A percentile compares a stretch with the other conserved stretches of the same genome.
Conservation (phyloP, 2,329 filamentous ascomycete species). For the Domatiomyces catenatus region DNA sequence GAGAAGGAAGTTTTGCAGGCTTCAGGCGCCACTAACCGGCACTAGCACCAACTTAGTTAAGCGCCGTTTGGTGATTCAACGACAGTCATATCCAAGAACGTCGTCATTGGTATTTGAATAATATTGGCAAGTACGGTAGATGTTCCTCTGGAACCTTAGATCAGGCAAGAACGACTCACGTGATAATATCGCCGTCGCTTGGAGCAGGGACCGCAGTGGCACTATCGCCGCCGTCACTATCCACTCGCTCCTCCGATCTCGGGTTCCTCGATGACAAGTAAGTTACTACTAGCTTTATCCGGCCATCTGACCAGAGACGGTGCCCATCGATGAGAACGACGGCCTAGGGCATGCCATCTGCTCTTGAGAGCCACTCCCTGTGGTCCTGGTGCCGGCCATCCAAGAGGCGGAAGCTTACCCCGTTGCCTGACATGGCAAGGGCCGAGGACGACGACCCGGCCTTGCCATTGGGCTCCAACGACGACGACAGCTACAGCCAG, state of each 20-base stretch:
- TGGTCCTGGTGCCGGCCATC: slow-evolving; percentile 1
- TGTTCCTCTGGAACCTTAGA: too few species aligned
- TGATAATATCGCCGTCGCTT: too few species aligned
- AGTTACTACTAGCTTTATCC: not conserved
- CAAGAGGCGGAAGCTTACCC: slow-evolving; percentile 13
- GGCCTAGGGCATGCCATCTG: slow-evolving; percentile 14
- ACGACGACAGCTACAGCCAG: not conserved
- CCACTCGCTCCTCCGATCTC: not conserved
- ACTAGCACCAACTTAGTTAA: too few species aligned
- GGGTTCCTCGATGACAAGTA: not conserved
- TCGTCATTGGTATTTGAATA: too few species aligned
- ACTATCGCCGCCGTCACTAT: not conserved
- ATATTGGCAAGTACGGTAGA: too few species aligned
- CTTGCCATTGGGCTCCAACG: not conserved
- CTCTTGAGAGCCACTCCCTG: slow-evolving; percentile 6
- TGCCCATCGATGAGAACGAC: not conserved
- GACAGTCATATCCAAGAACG: too few species aligned
- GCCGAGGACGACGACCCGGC: slow-evolving; percentile 1
- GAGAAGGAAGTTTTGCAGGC: not conserved
- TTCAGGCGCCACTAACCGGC: not conserved
- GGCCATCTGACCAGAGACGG: not conserved
- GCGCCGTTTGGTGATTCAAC: too few species aligned
- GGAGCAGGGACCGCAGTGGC: not conserved
- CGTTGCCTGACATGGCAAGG: slow-evolving; percentile 6
- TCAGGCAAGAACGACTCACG: too few species aligned